Percentiles rank a stretch among this genome's conserved stretches.
Evolutionary conservation across 129 eudicot genomes (phyloP).

Genomic region (Arctium lappa): DNA sequence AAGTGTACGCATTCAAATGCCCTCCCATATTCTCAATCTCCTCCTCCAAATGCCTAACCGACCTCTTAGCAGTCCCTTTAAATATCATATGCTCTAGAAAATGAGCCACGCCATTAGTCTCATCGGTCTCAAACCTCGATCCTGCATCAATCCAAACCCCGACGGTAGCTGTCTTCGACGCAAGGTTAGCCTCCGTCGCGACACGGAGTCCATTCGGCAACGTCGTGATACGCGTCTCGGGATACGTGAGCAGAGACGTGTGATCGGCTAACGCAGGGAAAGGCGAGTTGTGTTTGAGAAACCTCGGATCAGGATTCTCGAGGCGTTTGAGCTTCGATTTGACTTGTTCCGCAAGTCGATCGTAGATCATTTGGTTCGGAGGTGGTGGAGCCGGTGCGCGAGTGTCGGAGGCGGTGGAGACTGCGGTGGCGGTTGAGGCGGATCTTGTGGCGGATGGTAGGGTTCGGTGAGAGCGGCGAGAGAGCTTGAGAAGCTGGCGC

Average conservation of each 20-base stretch:
- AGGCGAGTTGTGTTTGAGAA: constrained; percentile 62
- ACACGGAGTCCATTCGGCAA: constrained; percentile 86
- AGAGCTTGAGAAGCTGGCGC: constrained; percentile 64
- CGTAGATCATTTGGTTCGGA: constrained; percentile 73
- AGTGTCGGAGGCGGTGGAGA: constrained; percentile 21
- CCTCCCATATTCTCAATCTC: constrained; percentile 99
- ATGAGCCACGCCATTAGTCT: constrained; percentile 77
- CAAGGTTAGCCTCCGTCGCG: constrained; percentile 79
- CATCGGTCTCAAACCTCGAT: constrained; percentile 77
- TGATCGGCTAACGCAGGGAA: constrained; percentile 53
- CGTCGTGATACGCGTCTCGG: constrained; percentile 72
- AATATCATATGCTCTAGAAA: constrained; percentile 86
- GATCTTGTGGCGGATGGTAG: constrained; percentile 40
- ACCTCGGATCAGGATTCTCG: constrained; percentile 62
- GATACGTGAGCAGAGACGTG: constrained; percentile 62
- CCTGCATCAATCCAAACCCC: constrained; percentile 97
- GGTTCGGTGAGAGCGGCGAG: constrained; percentile 51
- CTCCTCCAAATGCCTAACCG: constrained; percentile 62
- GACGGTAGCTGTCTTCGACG: constrained; percentile 68
- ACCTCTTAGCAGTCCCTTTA: constrained; percentile 72
- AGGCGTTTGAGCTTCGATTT: constrained; percentile 59
- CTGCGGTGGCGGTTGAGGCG: constrained; percentile 25
- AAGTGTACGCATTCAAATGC: constrained; percentile 81
- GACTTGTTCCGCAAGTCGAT: constrained; percentile 61
- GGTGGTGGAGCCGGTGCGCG: constrained; percentile 53